Evolutionary conservation across 163 green algal species (phyloP).

Genomic region (Volvox carteri): DNA sequence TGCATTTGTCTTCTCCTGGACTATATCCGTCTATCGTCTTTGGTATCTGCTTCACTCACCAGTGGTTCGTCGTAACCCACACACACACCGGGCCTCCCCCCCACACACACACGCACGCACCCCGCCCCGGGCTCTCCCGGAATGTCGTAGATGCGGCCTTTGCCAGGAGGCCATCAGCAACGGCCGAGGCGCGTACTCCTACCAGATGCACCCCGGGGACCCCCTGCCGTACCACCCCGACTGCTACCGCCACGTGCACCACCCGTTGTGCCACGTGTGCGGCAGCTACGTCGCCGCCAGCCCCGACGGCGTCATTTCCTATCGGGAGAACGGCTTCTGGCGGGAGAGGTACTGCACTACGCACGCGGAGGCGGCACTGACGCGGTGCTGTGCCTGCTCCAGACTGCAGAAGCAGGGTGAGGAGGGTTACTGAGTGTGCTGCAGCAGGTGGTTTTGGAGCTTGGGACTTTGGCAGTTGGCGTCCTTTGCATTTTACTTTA

Average conservation of each 20-base stretch:
- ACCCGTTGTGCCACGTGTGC: constrained; percentile 79
- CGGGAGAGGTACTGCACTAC: constrained; percentile 71
- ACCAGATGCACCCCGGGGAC: constrained; percentile 52
- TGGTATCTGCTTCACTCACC: too few relatives aligned
- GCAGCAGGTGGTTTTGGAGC: too few relatives aligned
- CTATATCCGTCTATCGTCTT: too few relatives aligned
- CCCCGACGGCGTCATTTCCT: constrained; percentile 70
- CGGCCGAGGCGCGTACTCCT: constrained; percentile 4
- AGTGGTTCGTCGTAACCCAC: too few relatives aligned
- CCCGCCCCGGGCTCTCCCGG: too few relatives aligned
- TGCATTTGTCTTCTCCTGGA: too few relatives aligned
- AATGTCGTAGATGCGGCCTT: constrained; percentile 58
- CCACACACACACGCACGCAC: too few relatives aligned
- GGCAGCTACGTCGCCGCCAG: constrained; percentile 66
- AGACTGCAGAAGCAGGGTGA: constrained; percentile 66
- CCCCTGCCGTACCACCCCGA: constrained; percentile 62
- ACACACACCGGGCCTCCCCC: too few relatives aligned
- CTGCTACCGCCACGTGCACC: constrained; percentile 43
- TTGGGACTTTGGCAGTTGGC: too few relatives aligned
- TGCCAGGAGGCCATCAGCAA: constrained; percentile 64
- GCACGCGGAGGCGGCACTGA: constrained; percentile 72
- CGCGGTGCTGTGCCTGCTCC: constrained; percentile 79
- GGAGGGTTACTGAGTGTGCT: too few relatives aligned
- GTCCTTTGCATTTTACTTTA: too few relatives aligned
- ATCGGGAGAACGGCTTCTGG: constrained; percentile 82